Percentiles rank a stretch among this genome's conserved stretches.
phyloP scores from a whole-genome alignment of 306 rosid genomes.

The Quercus glauca region DNA sequence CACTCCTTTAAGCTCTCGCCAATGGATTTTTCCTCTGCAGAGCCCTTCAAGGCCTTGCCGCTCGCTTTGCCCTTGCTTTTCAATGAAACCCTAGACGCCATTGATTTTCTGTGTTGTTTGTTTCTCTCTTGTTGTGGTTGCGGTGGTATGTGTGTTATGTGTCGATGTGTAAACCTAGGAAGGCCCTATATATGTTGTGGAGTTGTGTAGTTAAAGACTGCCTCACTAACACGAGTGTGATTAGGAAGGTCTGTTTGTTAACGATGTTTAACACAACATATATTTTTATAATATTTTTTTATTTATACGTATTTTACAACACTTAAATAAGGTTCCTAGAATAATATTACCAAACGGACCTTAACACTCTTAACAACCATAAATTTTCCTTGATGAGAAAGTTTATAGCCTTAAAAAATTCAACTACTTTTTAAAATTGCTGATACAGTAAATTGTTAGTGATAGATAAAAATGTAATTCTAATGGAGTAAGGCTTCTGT shows the following conservation, averaged over 20 bases:
- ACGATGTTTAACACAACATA: too few relatives aligned
- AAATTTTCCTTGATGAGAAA: too few relatives aligned
- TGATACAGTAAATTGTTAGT: rapidly evolving
- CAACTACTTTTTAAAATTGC: too few relatives aligned
- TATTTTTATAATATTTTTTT: too few relatives aligned
- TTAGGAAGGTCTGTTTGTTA: too few relatives aligned
- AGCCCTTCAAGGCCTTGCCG: conserved; percentile 50
- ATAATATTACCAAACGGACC: too few relatives aligned
- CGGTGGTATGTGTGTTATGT: neutral
- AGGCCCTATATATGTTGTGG: conserved; percentile 25
- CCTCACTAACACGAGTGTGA: neutral
- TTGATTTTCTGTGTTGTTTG: neutral
- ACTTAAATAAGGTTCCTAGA: too few relatives aligned
- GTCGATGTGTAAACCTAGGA: neutral
- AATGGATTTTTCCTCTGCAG: conserved; percentile 42
- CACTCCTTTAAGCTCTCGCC: conserved; percentile 62
- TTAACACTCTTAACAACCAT: too few relatives aligned
- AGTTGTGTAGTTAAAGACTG: neutral
- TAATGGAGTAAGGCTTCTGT: too few relatives aligned
- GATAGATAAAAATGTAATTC: rapidly evolving
- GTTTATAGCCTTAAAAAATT: too few relatives aligned
- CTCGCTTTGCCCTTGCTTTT: conserved; percentile 66
- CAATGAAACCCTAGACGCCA: conserved; percentile 79
- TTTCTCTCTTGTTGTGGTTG: neutral
- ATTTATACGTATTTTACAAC: too few relatives aligned